phyloP scores from a whole-genome alignment of 1,139 yeast species.

The Kluyveromyces sp. region DNA sequence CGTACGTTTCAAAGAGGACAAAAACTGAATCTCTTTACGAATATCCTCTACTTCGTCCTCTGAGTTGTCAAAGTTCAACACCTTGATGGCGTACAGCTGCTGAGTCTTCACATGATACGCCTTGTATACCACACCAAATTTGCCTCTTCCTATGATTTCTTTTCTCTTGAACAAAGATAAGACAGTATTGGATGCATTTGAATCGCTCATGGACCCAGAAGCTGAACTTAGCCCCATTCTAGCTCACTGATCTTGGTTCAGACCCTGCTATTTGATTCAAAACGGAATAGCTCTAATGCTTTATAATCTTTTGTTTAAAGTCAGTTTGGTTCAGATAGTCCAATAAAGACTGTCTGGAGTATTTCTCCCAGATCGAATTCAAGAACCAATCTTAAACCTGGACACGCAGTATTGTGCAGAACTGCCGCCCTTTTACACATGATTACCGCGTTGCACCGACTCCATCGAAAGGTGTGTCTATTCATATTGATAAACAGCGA shows the following conservation, averaged over 20 bases:
- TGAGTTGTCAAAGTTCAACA: conserved; percentile 82
- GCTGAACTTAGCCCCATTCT: background rate
- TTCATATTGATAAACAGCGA: no score
- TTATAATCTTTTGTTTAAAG: background rate
- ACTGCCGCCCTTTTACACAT: no score
- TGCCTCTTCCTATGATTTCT: conserved; percentile 91
- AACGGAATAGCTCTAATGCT: background rate
- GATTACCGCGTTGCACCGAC: no score
- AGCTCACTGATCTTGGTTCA: background rate
- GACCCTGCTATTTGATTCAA: background rate
- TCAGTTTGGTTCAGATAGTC: no score
- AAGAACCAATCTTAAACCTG: no score
- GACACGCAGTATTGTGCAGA: no score
- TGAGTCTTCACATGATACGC: conserved; percentile 48
- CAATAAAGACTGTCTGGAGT: no score
- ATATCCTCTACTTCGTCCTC: conserved; percentile 94
- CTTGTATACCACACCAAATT: conserved; percentile 93
- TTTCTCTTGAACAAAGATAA: conserved; percentile 58
- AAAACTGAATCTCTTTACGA: conserved; percentile 84
- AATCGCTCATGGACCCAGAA: background rate
- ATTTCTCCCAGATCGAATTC: no score
- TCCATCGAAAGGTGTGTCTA: no score
- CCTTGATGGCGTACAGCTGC: conserved; percentile 86
- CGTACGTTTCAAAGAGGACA: conserved; percentile 71
- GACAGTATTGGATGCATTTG: conserved; percentile 21